A percentile compares a stretch with the other conserved stretches of the same genome.
phyloP scores from a whole-genome alignment of 148 eudicot genomes.

The Fagopyrum esculentum region DNA sequence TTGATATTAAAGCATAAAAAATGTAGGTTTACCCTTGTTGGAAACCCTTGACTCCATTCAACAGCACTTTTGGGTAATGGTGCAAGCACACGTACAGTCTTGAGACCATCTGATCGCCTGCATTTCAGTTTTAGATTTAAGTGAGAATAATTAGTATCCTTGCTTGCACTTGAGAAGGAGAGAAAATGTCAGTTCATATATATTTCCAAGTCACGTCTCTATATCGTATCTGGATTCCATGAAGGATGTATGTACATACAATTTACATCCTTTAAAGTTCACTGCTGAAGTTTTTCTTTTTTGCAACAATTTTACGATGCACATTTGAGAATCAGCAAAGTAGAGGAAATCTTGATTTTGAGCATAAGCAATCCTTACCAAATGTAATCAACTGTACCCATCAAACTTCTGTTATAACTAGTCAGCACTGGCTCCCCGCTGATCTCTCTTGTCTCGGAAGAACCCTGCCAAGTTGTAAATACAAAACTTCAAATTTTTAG shows the following conservation, averaged over 20 bases:
- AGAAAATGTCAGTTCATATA: background rate
- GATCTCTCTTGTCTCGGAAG: constrained; percentile 68
- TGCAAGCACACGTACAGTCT: constrained; percentile 77
- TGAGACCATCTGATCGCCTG: constrained; percentile 95
- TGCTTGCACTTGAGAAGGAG: background rate
- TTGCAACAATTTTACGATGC: background rate
- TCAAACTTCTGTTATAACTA: constrained; percentile 67
- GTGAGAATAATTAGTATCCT: background rate
- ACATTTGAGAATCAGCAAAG: background rate
- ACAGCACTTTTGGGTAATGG: constrained; percentile 74
- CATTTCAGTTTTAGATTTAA: constrained; percentile 6
- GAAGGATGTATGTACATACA: background rate
- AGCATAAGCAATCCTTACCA: constrained; percentile 42
- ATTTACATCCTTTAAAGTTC: background rate
- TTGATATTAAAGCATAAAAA: background rate
- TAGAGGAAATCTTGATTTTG: background rate
- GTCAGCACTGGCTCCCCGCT: constrained; percentile 85
- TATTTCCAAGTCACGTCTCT: background rate
- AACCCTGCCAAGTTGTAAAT: constrained; percentile 37
- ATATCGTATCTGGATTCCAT: background rate
- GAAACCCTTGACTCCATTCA: constrained; percentile 73
- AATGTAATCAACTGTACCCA: constrained; percentile 94
- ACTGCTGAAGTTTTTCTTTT: background rate
- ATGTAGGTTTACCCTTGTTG: constrained; percentile 52
- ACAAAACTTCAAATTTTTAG: background rate